Percentiles rank a stretch among this genome's conserved stretches.
These are phyloP conservation scores for Hemileia vastatrix DNA, from an alignment of 1,284 basidiomycete genomes.

Conservation along the genomic window DNA sequence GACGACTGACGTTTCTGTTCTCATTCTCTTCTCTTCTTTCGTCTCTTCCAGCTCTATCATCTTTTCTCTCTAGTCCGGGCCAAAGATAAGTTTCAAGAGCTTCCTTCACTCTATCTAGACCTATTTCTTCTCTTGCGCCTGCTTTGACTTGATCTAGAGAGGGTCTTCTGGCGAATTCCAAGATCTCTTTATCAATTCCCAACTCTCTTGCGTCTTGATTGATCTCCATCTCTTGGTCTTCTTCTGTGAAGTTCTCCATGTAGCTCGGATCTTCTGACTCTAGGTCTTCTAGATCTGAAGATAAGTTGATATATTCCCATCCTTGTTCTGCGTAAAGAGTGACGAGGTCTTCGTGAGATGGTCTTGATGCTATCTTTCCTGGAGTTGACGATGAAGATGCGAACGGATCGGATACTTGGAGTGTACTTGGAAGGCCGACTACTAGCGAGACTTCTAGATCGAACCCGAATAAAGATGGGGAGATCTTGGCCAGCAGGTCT, in stretches of 20 bases:
- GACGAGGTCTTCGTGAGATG: slow-evolving; percentile 22
- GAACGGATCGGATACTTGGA: slow-evolving; percentile 7
- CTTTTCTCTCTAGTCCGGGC: slow-evolving; percentile 30
- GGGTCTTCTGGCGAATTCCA: not conserved
- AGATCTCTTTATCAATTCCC: not conserved
- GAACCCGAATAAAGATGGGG: slow-evolving; percentile 7
- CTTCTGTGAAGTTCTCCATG: not conserved
- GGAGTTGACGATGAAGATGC: not conserved
- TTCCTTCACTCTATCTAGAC: slow-evolving; percentile 33
- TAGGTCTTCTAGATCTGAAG: not conserved
- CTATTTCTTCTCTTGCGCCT: slow-evolving; percentile 25
- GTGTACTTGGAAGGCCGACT: slow-evolving; percentile 11
- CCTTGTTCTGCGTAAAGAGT: slow-evolving; percentile 33
- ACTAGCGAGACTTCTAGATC: slow-evolving; percentile 25
- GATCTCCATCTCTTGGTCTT: slow-evolving; percentile 10
- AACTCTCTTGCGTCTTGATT: not conserved
- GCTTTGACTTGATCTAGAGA: slow-evolving; percentile 15
- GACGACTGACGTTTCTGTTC: not conserved
- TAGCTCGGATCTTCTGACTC: not conserved
- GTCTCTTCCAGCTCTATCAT: slow-evolving; percentile 8
- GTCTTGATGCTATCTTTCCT: no score
- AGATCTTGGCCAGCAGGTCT: not conserved
- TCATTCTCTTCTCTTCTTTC: not conserved
- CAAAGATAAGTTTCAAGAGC: slow-evolving; percentile 35
- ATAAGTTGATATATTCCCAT: slow-evolving; percentile 34